Percentiles rank a stretch among this genome's conserved stretches.
phyloP scores from a whole-genome alignment of 2,329 filamentous ascomycete genomes.

The Dothideomycetes sp. region DNA sequence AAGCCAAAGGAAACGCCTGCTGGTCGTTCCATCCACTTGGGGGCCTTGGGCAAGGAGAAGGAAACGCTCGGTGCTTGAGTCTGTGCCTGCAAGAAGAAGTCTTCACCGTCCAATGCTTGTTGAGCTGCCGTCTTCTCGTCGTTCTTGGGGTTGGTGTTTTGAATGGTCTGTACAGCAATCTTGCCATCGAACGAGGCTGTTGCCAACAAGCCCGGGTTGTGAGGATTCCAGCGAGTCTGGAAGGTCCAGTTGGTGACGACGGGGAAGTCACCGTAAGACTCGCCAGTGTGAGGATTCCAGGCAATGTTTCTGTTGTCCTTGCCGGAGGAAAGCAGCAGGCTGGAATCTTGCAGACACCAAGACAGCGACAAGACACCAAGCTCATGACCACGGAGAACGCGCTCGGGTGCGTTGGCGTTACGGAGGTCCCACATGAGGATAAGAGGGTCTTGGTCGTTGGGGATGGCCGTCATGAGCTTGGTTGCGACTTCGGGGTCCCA shows the following conservation, averaged over 20 bases:
- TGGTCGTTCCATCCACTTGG: conserved; percentile 82
- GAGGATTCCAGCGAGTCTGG: conserved; percentile 85
- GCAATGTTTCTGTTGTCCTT: conserved; percentile 94
- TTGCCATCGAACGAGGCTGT: conserved; percentile 97
- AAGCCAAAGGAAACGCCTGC: conserved; percentile 88
- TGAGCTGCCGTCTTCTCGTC: conserved; percentile 54
- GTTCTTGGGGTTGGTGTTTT: conserved; percentile 76
- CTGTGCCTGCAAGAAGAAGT: conserved; percentile 92
- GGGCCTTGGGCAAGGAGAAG: conserved; percentile 77
- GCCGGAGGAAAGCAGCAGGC: conserved; percentile 82
- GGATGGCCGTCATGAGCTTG: conserved; percentile 84
- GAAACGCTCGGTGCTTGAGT: conserved; percentile 82
- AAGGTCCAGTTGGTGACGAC: conserved; percentile 99
- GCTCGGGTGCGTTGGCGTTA: conserved; percentile 90
- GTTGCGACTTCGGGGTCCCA: conserved; percentile 95
- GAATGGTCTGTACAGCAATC: conserved; percentile 84
- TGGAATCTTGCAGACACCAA: conserved; percentile 87
- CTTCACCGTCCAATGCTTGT: conserved; percentile 72
- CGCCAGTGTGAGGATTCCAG: conserved; percentile 91
- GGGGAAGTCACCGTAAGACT: conserved; percentile 82
- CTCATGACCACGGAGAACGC: conserved; percentile 82
- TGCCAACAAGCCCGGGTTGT: conserved; percentile 83
- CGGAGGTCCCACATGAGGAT: conserved; percentile 91
- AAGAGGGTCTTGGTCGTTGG: conserved; percentile 77
- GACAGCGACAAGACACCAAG: conserved; percentile 88